These are phyloP conservation scores for Corymbia maculata DNA, from an alignment of 345 rosid genomes.

Conservation along the genomic window DNA sequence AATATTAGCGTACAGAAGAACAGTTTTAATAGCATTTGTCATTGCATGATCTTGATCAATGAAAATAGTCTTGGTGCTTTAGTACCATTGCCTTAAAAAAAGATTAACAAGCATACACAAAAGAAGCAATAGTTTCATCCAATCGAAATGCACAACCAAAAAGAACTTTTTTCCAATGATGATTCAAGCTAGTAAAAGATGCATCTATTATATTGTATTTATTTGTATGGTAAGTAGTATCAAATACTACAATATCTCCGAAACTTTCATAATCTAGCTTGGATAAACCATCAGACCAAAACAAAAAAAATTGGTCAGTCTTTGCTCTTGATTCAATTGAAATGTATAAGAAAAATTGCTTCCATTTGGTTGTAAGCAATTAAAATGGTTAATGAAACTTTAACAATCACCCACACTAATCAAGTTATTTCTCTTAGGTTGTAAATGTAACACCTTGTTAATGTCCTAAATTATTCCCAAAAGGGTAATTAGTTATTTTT, in stretches of 20 bases:
- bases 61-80: too few species aligned
- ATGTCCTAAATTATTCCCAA: too few species aligned
- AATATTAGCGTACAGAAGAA: too few species aligned
- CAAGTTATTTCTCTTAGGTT: background rate
- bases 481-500: too few species aligned
- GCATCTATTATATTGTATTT: background rate
- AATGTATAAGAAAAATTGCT: background rate
- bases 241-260: background rate
- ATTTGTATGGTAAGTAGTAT: background rate
- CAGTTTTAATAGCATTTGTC: too few species aligned
- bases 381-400: background rate
- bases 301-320: background rate
- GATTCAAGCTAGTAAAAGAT: background rate
- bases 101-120: too few species aligned
- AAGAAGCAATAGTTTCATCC: too few species aligned
- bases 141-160: too few species aligned
- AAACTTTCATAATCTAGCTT: background rate
- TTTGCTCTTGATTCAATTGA: background rate
- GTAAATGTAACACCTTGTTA: too few species aligned
- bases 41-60: too few species aligned
- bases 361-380: background rate
- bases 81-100: too few species aligned
- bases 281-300: background rate
- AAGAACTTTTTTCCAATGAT: background rate
- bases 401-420: background rate